Evolutionary conservation across 1,284 basidiomycete species (phyloP).

Genomic region (Rhizoctonia solani): DNA sequence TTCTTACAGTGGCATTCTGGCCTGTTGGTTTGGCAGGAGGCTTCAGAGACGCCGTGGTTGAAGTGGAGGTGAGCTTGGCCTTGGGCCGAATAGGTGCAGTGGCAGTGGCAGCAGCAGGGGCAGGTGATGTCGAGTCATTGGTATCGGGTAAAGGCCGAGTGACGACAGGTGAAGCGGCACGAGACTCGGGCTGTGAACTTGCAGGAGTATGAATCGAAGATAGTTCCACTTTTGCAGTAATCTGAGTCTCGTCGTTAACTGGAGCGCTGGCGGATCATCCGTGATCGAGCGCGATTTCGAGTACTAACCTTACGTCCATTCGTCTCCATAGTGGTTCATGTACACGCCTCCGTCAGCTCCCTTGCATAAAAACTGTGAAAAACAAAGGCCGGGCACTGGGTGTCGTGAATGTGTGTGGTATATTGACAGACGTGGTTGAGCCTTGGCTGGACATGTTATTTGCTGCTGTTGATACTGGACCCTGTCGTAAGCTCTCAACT

Average conservation of each 20-base stretch:
- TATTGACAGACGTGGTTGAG: conserved; percentile 24
- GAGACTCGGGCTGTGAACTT: conserved; percentile 12
- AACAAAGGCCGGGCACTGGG: background rate
- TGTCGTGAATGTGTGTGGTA: conserved; percentile 7
- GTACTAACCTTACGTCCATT: conserved; percentile 22
- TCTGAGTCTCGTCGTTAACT: conserved; percentile 22
- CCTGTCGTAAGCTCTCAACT: conserved; percentile 7
- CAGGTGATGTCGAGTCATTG: conserved; percentile 1
- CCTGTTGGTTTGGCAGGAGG: background rate
- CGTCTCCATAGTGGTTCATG: conserved; percentile 4
- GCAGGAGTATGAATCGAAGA: background rate
- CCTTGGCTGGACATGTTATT: conserved; percentile 5
- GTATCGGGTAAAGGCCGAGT: background rate
- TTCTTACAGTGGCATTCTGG: background rate
- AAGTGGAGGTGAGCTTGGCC: conserved; percentile 4
- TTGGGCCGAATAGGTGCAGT: conserved; percentile 17
- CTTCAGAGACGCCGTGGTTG: background rate
- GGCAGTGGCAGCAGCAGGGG: conserved; percentile 2
- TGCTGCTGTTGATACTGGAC: conserved; percentile 7
- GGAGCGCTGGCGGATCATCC: background rate
- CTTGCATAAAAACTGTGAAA: conserved; percentile 11
- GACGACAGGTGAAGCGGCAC: background rate
- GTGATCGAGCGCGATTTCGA: background rate
- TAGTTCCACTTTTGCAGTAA: conserved; percentile 21
- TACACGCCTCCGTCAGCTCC: background rate